Conservation (phyloP, 2,329 filamentous ascomycete species). For the Arachnomyces sp. region DNA sequence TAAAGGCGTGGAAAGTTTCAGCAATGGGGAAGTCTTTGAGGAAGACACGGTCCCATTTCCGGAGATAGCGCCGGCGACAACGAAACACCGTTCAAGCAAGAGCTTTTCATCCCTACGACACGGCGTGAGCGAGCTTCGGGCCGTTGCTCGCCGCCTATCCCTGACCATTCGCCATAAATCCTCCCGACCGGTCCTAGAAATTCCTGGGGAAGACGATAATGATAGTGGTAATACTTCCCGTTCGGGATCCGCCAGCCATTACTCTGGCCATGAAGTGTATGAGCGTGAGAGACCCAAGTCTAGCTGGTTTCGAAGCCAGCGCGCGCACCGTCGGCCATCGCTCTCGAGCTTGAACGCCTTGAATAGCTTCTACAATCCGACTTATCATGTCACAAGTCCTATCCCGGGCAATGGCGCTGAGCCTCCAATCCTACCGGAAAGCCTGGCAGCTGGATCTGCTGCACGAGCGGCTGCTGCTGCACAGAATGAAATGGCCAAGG, state of each 20-base stretch:
- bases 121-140: conserved; percentile 34
- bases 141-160: conserved; percentile 34
- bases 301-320: conserved; percentile 21
- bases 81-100: conserved; percentile 23
- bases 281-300: conserved; percentile 16
- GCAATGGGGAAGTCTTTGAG: conserved; percentile 22
- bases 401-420: conserved; percentile 31
- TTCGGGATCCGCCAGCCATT: too few relatives aligned
- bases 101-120: conserved; percentile 37
- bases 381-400: conserved; percentile 17
- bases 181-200: conserved; percentile 20
- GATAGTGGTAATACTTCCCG: too few relatives aligned
- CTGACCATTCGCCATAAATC: conserved; percentile 33
- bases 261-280: conserved; percentile 3
- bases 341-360: conserved; percentile 28
- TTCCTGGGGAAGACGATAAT: too few relatives aligned
- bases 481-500: conserved; percentile 38
- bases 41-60: conserved; percentile 25
- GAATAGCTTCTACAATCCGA: conserved; percentile 26
- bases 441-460: conserved; percentile 36
- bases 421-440: conserved; percentile 33
- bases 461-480: conserved; percentile 43
- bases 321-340: conserved; percentile 29
- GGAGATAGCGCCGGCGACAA: conserved; percentile 5
- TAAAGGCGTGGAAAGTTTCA: conserved; percentile 14